Percentiles rank a stretch among this genome's conserved stretches.
Conservation (phyloP, 306 rosid species). For the Gastrolobium villosum region DNA sequence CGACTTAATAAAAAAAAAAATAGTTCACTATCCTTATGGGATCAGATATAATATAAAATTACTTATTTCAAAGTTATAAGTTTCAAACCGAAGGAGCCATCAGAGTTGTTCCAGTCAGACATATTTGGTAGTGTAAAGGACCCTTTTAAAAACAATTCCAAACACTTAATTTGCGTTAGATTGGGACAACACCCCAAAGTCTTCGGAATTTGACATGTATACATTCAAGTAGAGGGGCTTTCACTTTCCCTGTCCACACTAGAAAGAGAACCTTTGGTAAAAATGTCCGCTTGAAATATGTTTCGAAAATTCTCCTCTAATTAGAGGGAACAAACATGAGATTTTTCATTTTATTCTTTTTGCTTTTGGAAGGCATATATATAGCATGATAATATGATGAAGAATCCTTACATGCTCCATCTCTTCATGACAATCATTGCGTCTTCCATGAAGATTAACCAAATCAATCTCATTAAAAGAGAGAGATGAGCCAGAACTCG, state of each 20-base stretch:
- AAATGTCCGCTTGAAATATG: not conserved
- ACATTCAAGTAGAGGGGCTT: conserved; percentile 7
- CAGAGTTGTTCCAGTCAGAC: not conserved
- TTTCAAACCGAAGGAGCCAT: not conserved
- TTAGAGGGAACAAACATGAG: conserved; percentile 1
- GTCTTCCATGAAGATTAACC: conserved; percentile 19
- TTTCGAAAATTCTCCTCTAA: not conserved
- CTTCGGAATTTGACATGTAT: conserved; percentile 30
- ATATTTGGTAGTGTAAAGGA: conserved; percentile 2
- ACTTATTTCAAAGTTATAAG: not conserved
- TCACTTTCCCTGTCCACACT: conserved; percentile 2
- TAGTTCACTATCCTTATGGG: not conserved
- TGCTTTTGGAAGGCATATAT: conserved; percentile 19
- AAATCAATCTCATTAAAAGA: conserved; percentile 7
- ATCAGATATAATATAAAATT: no score
- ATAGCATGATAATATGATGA: conserved; percentile 6
- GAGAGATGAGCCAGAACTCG: not conserved
- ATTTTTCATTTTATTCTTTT: not conserved
- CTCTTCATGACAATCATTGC: conserved; percentile 33
- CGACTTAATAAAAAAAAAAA: not conserved
- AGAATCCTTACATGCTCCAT: conserved; percentile 39
- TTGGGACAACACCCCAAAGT: conserved; percentile 32
- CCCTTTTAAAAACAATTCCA: conserved; percentile 4
- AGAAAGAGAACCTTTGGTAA: conserved; percentile 1
- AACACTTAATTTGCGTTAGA: conserved; percentile 4